A percentile compares a stretch with the other conserved stretches of the same genome.
These are phyloP conservation scores for Elsinoe australis DNA, from an alignment of 2,329 filamentous ascomycete species.

Conservation along the genomic window DNA sequence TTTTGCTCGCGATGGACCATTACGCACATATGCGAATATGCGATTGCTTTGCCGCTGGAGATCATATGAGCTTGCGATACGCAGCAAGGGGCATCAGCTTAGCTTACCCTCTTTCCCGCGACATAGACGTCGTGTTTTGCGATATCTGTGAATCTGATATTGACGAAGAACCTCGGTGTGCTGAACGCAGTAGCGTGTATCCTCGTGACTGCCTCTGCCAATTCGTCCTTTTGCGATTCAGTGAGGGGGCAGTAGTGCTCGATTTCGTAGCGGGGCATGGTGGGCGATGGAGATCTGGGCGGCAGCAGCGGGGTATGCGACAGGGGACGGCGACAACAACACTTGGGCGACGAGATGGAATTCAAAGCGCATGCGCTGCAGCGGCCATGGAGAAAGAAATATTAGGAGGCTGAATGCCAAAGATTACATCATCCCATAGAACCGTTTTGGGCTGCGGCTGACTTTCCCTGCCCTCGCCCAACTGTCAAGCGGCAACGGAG, in stretches of 20 bases:
- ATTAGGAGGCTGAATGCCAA: constrained; percentile 1
- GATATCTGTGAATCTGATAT: constrained; percentile 35
- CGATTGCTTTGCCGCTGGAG: constrained; percentile 25
- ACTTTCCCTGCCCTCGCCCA: background rate
- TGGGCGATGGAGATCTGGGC: background rate
- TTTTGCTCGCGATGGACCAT: constrained; percentile 28
- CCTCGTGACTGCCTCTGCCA: constrained; percentile 36
- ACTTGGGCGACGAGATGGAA: no score
- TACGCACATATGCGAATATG: constrained; percentile 32
- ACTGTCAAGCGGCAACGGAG: no score
- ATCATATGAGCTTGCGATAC: background rate
- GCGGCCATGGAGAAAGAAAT: background rate
- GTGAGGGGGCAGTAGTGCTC: constrained; percentile 33
- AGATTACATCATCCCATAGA: constrained; percentile 16
- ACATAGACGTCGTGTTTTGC: constrained; percentile 27
- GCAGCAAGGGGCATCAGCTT: background rate
- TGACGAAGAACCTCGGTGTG: constrained; percentile 39
- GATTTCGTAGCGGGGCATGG: constrained; percentile 41
- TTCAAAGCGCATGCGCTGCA: no score
- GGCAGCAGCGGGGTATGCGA: background rate
- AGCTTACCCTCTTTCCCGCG: constrained; percentile 29
- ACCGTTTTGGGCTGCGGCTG: constrained; percentile 8
- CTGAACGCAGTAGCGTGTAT: constrained; percentile 38
- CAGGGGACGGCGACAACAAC: no score
- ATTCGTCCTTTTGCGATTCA: constrained; percentile 31